Percentiles rank a stretch among this genome's conserved stretches.
These are phyloP conservation scores for Aspergillus neoniger DNA, from an alignment of 2,329 filamentous ascomycete genomes.

Conservation along the genomic window DNA sequence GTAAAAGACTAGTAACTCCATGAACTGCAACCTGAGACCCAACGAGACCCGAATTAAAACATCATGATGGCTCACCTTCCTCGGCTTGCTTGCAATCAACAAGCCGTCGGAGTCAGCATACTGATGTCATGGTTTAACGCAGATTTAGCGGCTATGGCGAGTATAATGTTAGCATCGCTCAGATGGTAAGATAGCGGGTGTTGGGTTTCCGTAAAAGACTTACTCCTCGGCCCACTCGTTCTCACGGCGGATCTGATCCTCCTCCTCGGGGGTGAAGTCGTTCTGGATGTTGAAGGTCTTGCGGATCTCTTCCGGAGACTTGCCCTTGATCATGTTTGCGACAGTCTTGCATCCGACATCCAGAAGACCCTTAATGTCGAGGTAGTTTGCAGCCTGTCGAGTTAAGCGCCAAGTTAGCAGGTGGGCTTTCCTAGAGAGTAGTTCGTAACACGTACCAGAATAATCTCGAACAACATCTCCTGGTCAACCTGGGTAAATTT, in stretches of 20 bases:
- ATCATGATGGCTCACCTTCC: slow-evolving; percentile 3
- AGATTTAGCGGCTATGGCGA: slow-evolving; percentile 52
- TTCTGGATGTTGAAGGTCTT: slow-evolving; percentile 99
- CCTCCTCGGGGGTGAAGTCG: slow-evolving; percentile 97
- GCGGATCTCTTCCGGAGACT: slow-evolving; percentile 97
- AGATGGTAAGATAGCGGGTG: not conserved
- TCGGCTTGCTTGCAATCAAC: not conserved
- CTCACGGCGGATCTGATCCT: slow-evolving; percentile 93
- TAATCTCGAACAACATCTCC: slow-evolving; percentile 99
- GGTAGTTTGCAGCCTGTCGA: slow-evolving; percentile 86
- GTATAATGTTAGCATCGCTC: slow-evolving; percentile 12
- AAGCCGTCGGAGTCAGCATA: slow-evolving; percentile 8
- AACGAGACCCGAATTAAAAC: slow-evolving; percentile 7
- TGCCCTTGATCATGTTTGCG: slow-evolving; percentile 99
- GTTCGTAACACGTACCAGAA: slow-evolving; percentile 67
- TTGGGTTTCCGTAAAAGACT: slow-evolving; percentile 27
- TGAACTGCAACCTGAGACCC: slow-evolving; percentile 16
- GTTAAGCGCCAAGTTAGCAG: slow-evolving; percentile 4
- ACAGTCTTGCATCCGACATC: slow-evolving; percentile 99
- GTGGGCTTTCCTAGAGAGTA: not conserved
- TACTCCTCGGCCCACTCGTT: slow-evolving; percentile 89
- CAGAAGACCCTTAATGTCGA: slow-evolving; percentile 96
- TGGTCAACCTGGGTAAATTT: slow-evolving; percentile 99
- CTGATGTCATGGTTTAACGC: not conserved
- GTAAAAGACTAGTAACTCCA: slow-evolving; percentile 25